Conservation (phyloP, 441 rosid species). For the Breynia disticha region DNA sequence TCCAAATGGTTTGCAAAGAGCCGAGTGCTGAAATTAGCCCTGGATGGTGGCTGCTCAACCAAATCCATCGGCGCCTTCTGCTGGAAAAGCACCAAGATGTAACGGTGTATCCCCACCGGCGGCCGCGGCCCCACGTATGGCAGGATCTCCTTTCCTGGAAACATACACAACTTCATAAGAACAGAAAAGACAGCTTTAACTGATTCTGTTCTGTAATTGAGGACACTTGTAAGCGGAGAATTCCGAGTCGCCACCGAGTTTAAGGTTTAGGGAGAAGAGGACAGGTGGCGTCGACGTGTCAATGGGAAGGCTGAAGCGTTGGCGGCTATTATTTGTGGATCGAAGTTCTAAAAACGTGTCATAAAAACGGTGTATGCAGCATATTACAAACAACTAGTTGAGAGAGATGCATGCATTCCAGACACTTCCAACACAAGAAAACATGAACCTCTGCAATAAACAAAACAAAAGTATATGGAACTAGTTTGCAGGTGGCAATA, state of each 20-base stretch:
- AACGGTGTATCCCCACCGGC: constrained; percentile 79
- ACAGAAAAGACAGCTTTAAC: too few relatives aligned
- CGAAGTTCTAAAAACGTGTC: not conserved
- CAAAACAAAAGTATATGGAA: too few relatives aligned
- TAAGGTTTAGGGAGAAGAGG: not conserved
- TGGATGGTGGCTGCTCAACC: constrained; percentile 40
- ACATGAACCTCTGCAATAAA: too few relatives aligned
- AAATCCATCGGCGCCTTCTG: constrained; percentile 47
- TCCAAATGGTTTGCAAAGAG: constrained; percentile 42
- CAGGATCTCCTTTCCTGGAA: constrained; percentile 57
- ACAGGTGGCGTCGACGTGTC: not conserved
- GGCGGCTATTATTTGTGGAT: not conserved
- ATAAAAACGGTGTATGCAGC: not conserved
- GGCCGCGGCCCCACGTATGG: constrained; percentile 63
- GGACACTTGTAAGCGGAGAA: too few relatives aligned
- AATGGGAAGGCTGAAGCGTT: not conserved
- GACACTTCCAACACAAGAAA: too few relatives aligned
- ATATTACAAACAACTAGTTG: too few relatives aligned
- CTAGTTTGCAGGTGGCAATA: too few relatives aligned
- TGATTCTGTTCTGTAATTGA: too few relatives aligned
- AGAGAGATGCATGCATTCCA: too few relatives aligned
- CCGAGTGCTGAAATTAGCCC: constrained; percentile 70
- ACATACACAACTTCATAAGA: not conserved
- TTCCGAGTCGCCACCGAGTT: not conserved
- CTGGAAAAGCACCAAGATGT: constrained; percentile 57